Base-by-base conservation (phyloP, 768 basidiomycete species). In the Kwoniella mangroviensis region DNA sequence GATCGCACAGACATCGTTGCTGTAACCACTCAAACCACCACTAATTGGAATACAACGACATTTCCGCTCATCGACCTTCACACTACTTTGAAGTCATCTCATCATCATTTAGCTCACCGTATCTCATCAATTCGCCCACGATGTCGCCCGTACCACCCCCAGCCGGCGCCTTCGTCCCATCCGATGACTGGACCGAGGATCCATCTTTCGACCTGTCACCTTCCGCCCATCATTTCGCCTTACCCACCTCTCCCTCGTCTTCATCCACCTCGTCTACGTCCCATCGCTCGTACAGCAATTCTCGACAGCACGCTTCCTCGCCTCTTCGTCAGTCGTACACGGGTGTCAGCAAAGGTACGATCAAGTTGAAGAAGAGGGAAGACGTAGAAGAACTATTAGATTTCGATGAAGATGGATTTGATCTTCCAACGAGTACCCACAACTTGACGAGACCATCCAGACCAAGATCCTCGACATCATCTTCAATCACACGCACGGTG, bases 151-250 rank as follows among this genome's bases (percentile, higher is more conserved):
- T 70, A n/a, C 72, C 68, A n/a, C 72, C 73, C 7, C 72, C 74
- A 5, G 67, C 74, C 5, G 70, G 71, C 19, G 56, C 63, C 1
- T 70, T 62, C 58, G 65, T 75, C 40, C 73, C 75, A 4, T 68
- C 70, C 5, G 80, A 81, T 26, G 75, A 81, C 68, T 81, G 80
- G 80, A 65, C 70, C 17, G 77, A 81, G 34, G 80, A 81, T 49
- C 73, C 72, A 3, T 77, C 79, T 15, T 81, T 81, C 62, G 78
- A 78, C 51, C 60, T 81, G 40, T 65, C 67, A 15, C 65, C 63
- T 3, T 66, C 68, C 58, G 51, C 68, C 42, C 55, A 64, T 45
- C 69, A 65, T 51, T 60, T 65, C 66, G 59, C 59, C 49, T 43
- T 69, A 42, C 56, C 63, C 57, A 22, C 68, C 49, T 68, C 70